Percentiles rank a stretch among this genome's conserved stretches.
Evolutionary conservation across 2,329 filamentous ascomycete genomes (phyloP).

Genomic region (Aspergillus sp.): DNA sequence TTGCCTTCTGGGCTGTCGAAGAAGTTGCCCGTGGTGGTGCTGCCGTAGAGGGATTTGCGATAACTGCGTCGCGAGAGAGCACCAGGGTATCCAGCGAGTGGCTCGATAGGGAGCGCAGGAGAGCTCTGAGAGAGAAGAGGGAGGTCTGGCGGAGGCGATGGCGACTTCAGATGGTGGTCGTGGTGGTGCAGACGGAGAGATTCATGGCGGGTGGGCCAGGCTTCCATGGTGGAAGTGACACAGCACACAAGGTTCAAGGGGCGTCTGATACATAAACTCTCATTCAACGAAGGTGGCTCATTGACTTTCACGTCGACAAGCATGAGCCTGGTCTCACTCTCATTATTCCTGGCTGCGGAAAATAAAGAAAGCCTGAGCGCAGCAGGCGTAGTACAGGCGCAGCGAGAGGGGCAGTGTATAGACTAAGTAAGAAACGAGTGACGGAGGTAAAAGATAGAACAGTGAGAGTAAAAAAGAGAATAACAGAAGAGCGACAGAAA

Average conservation of each 20-base stretch:
- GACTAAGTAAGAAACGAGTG: not conserved
- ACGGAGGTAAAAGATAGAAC: not conserved
- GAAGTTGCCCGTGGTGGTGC: conserved; percentile 7
- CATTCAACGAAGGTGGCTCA: not conserved
- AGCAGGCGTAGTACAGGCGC: not conserved
- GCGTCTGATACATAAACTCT: conserved; percentile 8
- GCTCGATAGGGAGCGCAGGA: conserved; percentile 3
- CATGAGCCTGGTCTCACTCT: not conserved
- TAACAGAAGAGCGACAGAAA: not conserved
- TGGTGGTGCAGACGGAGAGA: not conserved
- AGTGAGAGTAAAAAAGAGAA: not conserved
- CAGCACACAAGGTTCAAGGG: conserved; percentile 8
- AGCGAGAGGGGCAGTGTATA: not conserved
- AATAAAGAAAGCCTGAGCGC: not conserved
- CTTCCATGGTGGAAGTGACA: conserved; percentile 12
- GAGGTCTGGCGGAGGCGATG: conserved; percentile 1
- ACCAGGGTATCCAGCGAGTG: conserved; percentile 10
- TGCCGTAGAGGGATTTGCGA: conserved; percentile 32
- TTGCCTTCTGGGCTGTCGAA: conserved; percentile 27
- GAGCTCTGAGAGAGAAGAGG: conserved; percentile 5
- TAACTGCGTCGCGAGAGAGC: conserved; percentile 35
- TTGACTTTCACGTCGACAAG: not conserved
- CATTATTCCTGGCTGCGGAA: not conserved
- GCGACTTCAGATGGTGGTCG: not conserved
- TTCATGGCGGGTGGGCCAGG: conserved; percentile 6